A percentile compares a stretch with the other conserved stretches of the same genome.
phyloP scores from a whole-genome alignment of 441 rosid species.

The Arabidopsis lyrata region DNA sequence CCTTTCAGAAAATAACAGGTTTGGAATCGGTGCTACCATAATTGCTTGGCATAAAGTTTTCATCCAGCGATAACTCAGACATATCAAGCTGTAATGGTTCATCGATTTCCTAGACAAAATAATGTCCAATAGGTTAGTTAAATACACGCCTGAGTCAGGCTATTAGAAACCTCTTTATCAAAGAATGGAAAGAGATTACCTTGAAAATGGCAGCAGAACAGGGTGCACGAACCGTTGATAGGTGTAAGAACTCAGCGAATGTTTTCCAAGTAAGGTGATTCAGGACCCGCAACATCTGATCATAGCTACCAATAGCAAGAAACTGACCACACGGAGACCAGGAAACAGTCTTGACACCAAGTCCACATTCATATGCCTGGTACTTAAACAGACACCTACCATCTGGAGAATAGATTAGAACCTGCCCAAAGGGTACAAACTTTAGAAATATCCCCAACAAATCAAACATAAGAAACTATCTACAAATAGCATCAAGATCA shows the following conservation, averaged over 20 bases:
- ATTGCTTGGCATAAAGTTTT: slow-evolving; percentile 76
- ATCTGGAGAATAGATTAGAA: slow-evolving; percentile 94
- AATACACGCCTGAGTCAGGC: slow-evolving; percentile 32
- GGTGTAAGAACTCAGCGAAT: slow-evolving; percentile 94
- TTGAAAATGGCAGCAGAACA: slow-evolving; percentile 91
- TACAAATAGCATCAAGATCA: slow-evolving; percentile 12
- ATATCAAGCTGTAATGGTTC: slow-evolving; percentile 86
- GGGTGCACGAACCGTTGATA: slow-evolving; percentile 84
- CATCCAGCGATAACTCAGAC: slow-evolving; percentile 78
- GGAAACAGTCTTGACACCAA: slow-evolving; percentile 89
- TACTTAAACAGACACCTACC: slow-evolving; percentile 96
- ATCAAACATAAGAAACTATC: background rate
- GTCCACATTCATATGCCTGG: slow-evolving; percentile 96
- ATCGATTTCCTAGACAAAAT: slow-evolving; percentile 77
- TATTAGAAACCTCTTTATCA: slow-evolving; percentile 9
- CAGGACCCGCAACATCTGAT: slow-evolving; percentile 90
- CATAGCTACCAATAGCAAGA: slow-evolving; percentile 95
- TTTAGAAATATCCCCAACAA: slow-evolving; percentile 14
- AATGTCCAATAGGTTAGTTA: slow-evolving; percentile 19
- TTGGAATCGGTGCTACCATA: slow-evolving; percentile 56
- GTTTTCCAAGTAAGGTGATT: slow-evolving; percentile 97
- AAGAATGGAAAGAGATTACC: slow-evolving; percentile 47
- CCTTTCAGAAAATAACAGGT: background rate
- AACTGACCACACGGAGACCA: slow-evolving; percentile 99
- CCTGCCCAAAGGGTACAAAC: slow-evolving; percentile 57